Percentiles rank a stretch among this genome's conserved stretches.
Conservation (phyloP, 345 rosid species). For the Syzygium aromaticum region DNA sequence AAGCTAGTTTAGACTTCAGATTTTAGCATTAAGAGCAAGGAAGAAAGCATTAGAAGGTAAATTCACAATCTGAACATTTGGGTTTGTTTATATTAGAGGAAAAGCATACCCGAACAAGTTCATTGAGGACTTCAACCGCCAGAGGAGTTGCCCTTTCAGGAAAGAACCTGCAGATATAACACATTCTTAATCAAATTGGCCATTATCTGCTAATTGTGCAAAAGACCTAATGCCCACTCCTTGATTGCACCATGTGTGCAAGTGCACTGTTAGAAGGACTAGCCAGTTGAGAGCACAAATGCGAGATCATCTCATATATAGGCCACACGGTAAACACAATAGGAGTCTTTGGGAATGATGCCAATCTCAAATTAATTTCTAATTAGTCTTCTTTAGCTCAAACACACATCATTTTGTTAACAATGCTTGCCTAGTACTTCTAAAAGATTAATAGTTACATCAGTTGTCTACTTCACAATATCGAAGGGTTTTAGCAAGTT, state of each 20-base stretch:
- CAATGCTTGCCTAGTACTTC: neutral
- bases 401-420: neutral
- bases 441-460: neutral
- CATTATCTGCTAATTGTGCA: neutral
- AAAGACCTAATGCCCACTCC: neutral
- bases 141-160: conserved; percentile 69
- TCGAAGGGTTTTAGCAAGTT: neutral
- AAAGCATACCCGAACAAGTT: conserved; percentile 52
- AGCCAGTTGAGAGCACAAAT: neutral
- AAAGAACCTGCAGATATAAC: conserved; percentile 53
- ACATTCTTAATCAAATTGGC: conserved; percentile 3
- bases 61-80: neutral
- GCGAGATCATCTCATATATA: neutral
- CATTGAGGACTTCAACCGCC: conserved; percentile 52
- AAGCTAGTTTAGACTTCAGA: neutral
- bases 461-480: neutral
- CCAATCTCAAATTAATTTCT: neutral
- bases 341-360: neutral
- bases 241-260: neutral
- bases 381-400: neutral
- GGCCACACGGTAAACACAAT: neutral
- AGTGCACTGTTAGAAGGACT: neutral
- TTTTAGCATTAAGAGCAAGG: neutral
- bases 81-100: neutral
- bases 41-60: neutral